Conservation (phyloP, 106 monocot species). For the Amphibolis antarctica region DNA sequence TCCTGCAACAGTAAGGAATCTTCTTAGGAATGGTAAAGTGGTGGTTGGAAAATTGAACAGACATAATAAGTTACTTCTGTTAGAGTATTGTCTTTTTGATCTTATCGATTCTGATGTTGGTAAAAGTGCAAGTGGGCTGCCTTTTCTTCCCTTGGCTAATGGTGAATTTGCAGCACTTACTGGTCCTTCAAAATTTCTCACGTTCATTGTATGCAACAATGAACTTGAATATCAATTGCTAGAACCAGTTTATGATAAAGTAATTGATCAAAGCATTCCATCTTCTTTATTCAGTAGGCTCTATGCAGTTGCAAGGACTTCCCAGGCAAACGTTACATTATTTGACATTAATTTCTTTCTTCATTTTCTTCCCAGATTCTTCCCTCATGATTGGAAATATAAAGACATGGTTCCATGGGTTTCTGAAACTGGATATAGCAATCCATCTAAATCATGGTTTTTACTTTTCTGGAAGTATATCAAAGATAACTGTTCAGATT, state of each 20-base stretch:
- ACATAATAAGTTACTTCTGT: constrained; percentile 45
- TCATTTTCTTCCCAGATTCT: constrained; percentile 55
- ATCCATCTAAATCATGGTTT: constrained; percentile 56
- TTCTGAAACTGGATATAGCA: constrained; percentile 26
- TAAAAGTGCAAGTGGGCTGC: constrained; percentile 48
- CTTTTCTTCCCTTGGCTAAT: constrained; percentile 85
- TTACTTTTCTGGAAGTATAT: constrained; percentile 86
- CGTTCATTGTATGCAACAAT: constrained; percentile 60
- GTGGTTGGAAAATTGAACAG: constrained; percentile 30
- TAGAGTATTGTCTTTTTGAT: constrained; percentile 84
- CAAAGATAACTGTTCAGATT: constrained; percentile 37
- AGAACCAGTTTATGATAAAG: constrained; percentile 33
- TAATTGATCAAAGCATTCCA: constrained; percentile 59
- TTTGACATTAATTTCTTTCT: constrained; percentile 47
- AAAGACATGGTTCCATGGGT: constrained; percentile 54
- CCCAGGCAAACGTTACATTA: constrained; percentile 42
- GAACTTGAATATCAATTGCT: constrained; percentile 66
- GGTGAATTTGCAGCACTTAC: constrained; percentile 55
- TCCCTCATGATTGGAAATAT: constrained; percentile 74
- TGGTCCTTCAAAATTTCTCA: constrained; percentile 20
- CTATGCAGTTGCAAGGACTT: constrained; percentile 47
- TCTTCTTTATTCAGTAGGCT: constrained; percentile 39
- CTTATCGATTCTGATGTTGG: constrained; percentile 44
- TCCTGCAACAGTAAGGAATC: constrained; percentile 58
- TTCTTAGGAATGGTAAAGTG: constrained; percentile 36